Conservation (phyloP, 768 basidiomycete species). For the Clitopilus hobsonii region DNA sequence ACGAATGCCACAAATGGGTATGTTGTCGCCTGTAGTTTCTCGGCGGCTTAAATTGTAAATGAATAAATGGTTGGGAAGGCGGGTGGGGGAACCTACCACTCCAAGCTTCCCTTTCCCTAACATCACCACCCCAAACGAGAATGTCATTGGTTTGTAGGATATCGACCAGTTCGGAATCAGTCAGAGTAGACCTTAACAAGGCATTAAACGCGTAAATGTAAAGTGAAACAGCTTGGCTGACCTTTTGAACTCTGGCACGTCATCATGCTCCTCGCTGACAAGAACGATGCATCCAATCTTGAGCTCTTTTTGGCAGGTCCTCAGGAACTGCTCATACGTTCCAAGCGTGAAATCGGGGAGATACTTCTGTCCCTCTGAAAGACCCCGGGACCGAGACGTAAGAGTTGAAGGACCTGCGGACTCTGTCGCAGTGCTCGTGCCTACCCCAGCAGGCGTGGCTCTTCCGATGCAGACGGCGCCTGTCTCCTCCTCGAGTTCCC, state of each 20-base stretch:
- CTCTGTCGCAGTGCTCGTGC: slow-evolving; percentile 22
- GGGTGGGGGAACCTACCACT: slow-evolving; percentile 35
- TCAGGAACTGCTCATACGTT: slow-evolving; percentile 77
- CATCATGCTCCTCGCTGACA: slow-evolving; percentile 88
- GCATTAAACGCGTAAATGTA: neutral
- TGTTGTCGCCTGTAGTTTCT: slow-evolving; percentile 82
- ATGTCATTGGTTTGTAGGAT: slow-evolving; percentile 70
- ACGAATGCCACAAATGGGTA: slow-evolving; percentile 93
- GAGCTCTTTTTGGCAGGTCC: slow-evolving; percentile 62
- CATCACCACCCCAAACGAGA: slow-evolving; percentile 90
- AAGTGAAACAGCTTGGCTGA: slow-evolving; percentile 22
- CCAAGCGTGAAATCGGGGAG: slow-evolving; percentile 81
- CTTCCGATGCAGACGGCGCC: slow-evolving; percentile 62
- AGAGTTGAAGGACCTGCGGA: slow-evolving; percentile 44
- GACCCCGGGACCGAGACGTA: slow-evolving; percentile 25
- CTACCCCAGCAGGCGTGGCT: slow-evolving; percentile 25
- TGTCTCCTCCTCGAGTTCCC: slow-evolving; percentile 80
- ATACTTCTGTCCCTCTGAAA: slow-evolving; percentile 37
- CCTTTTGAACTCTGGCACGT: slow-evolving; percentile 84
- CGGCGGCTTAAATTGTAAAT: slow-evolving; percentile 29
- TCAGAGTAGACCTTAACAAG: slow-evolving; percentile 59
- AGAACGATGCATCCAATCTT: slow-evolving; percentile 78
- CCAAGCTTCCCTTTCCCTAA: slow-evolving; percentile 80
- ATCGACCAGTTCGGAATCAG: slow-evolving; percentile 65
- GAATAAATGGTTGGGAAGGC: neutral